A percentile compares a stretch with the other conserved stretches of the same genome.
phyloP scores from a whole-genome alignment of 2,329 filamentous ascomycete genomes.

The Ophiostoma sp. region DNA sequence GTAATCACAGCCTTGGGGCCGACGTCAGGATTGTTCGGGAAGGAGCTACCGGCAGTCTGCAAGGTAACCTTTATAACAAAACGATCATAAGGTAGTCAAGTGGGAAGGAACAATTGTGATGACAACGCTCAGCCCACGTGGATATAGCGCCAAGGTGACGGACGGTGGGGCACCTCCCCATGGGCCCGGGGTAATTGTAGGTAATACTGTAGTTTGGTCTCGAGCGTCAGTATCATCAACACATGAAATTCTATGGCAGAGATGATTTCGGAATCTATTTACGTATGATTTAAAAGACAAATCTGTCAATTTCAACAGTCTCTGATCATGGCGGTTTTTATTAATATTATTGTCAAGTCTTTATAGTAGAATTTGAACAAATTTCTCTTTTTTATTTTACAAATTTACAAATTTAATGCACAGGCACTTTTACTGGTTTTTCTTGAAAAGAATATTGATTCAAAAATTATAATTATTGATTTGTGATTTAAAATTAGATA shows the following conservation, averaged over 20 bases:
- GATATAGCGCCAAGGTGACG: neutral
- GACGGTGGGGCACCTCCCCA: neutral
- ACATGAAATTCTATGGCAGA: neutral
- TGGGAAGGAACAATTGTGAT: neutral
- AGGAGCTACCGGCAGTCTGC: neutral
- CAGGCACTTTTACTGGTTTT: no score
- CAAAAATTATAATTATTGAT: neutral
- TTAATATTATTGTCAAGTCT: neutral
- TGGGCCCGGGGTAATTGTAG: neutral
- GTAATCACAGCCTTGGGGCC: neutral
- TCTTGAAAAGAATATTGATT: no score
- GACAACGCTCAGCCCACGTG: neutral
- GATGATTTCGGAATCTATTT: neutral
- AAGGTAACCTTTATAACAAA: neutral
- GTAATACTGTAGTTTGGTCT: neutral
- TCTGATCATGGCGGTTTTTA: neutral
- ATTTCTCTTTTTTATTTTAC: no score
- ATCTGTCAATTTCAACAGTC: neutral
- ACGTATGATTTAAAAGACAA: rapidly evolving
- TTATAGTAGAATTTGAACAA: no score
- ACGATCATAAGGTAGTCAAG: neutral
- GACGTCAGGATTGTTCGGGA: neutral
- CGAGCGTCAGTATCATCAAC: neutral
- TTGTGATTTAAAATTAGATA: neutral
- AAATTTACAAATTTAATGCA: no score